Percentiles rank a stretch among this genome's conserved stretches.
Conservation (phyloP, 805 yeast genomes). For the Starmerella stigmatis region DNA sequence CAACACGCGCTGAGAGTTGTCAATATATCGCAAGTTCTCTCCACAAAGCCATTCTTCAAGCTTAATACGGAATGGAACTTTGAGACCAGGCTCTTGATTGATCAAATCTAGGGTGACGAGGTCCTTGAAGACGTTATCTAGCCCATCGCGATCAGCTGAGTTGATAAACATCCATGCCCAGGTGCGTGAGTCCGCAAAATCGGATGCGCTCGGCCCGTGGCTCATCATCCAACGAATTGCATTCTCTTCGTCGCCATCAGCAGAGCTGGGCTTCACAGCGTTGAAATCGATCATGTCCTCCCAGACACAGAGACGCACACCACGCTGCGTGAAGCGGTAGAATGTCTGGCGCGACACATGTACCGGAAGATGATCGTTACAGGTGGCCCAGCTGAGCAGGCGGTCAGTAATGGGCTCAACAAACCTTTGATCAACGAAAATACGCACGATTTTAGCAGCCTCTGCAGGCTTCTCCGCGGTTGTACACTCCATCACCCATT, state of each 20-base stretch:
- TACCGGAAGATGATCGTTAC: neutral
- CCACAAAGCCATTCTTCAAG: slow-evolving; percentile 9
- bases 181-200: neutral
- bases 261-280: neutral
- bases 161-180: slow-evolving; percentile 15
- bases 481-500: slow-evolving; percentile 87
- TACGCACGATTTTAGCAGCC: slow-evolving; percentile 17
- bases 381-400: slow-evolving; percentile 10
- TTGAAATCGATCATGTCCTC: neutral
- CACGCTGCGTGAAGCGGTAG: slow-evolving; percentile 20
- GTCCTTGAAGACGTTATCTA: slow-evolving; percentile 5
- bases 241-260: neutral
- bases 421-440: slow-evolving; percentile 30
- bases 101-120: slow-evolving; percentile 6
- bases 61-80: slow-evolving; percentile 14
- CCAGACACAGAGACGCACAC: slow-evolving; percentile 16
- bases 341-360: slow-evolving; percentile 7
- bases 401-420: slow-evolving; percentile 15
- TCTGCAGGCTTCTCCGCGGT: slow-evolving; percentile 41
- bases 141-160: neutral
- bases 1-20: slow-evolving; percentile 1
- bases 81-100: slow-evolving; percentile 20
- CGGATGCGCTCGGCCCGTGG: neutral
- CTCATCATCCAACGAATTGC: neutral
- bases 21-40: slow-evolving; percentile 16